A percentile compares a stretch with the other conserved stretches of the same genome.
Conservation (phyloP, 2,329 filamentous ascomycete species). For the Calonectria pteridis region DNA sequence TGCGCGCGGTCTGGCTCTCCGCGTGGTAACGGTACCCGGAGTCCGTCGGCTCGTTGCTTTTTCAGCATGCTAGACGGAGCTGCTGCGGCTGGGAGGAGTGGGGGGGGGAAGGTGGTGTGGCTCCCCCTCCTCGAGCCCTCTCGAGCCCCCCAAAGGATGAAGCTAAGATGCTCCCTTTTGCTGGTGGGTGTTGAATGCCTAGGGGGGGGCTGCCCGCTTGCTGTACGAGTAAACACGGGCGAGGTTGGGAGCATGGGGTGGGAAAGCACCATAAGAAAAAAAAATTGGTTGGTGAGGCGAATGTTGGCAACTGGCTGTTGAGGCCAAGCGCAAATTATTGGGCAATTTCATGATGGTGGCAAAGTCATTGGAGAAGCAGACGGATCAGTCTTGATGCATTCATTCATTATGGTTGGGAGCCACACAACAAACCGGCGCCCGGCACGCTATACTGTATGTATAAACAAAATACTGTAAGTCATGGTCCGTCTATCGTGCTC, state of each 20-base stretch:
- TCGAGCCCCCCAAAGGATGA: constrained; percentile 7
- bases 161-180: constrained; percentile 1
- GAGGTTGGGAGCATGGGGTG: constrained; percentile 5
- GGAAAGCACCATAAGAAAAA: neutral
- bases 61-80: neutral
- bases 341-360: constrained; percentile 20
- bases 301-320: neutral
- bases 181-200: constrained; percentile 13
- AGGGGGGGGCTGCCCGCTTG: neutral
- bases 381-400: constrained; percentile 19
- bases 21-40: constrained; percentile 9
- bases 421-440: constrained; percentile 17
- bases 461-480: constrained; percentile 17
- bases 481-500: constrained; percentile 1
- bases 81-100: neutral
- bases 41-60: neutral
- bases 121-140: neutral
- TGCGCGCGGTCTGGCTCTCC: neutral
- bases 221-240: neutral
- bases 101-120: neutral
- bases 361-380: constrained; percentile 1
- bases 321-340: neutral
- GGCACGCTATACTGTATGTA: constrained; percentile 20
- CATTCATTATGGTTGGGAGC: constrained; percentile 20
- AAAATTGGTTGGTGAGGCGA: neutral